Evolutionary conservation across 106 monocot genomes (phyloP).

Genomic region (Acorus gramineus): DNA sequence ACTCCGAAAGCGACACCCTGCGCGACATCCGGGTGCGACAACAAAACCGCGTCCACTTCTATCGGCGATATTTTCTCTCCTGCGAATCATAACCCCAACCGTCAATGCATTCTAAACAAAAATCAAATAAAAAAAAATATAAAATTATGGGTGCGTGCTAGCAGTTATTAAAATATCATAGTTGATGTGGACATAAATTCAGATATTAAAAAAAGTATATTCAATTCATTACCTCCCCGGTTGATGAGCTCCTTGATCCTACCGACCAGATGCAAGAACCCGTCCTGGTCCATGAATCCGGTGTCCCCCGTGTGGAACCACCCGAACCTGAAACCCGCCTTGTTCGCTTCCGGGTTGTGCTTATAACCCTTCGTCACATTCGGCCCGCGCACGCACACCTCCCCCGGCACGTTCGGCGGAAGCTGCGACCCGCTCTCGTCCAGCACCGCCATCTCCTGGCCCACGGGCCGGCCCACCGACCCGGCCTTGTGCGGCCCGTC

Average conservation of each 20-base stretch:
- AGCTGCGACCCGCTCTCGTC: not conserved
- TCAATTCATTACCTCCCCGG: conserved; percentile 52
- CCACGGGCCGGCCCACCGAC: conserved; percentile 10
- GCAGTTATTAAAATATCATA: not conserved
- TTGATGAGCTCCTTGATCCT: conserved; percentile 27
- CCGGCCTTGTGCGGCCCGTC: not conserved
- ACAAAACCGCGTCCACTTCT: conserved; percentile 84
- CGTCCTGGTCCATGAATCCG: conserved; percentile 21
- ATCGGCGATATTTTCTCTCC: conserved; percentile 98
- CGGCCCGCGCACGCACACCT: conserved; percentile 27
- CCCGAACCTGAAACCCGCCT: not conserved
- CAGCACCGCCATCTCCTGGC: conserved; percentile 18
- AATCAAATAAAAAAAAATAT: too few relatives aligned
- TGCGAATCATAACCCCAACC: not conserved
- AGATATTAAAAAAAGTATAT: not conserved
- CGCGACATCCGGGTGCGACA: conserved; percentile 56
- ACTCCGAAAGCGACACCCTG: conserved; percentile 94
- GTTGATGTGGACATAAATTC: not conserved
- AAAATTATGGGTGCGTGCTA: too few relatives aligned
- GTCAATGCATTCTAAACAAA: too few relatives aligned
- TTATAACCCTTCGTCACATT: conserved; percentile 5
- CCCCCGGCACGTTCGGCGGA: conserved; percentile 12
- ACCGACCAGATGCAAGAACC: conserved; percentile 22
- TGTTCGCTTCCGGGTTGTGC: conserved; percentile 6
- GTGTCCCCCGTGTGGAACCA: conserved; percentile 31